Evolutionary conservation across 1,284 basidiomycete genomes (phyloP).

Genomic region (Salmacisia buchloeana): DNA sequence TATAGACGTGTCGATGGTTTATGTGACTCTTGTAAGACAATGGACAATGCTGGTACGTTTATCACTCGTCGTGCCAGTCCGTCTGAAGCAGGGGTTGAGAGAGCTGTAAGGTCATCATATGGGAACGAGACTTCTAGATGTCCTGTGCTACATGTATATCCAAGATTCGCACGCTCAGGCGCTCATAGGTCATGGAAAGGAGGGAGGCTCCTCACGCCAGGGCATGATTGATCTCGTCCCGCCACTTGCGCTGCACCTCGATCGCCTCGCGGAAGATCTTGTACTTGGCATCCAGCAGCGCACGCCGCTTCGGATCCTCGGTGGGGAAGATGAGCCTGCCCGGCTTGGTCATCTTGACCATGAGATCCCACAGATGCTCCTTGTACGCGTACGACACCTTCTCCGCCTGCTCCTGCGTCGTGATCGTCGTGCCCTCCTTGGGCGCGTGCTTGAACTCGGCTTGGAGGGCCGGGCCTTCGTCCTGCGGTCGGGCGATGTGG

Average conservation of each 20-base stretch:
- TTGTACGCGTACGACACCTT: slow-evolving; percentile 59
- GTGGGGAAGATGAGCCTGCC: slow-evolving; percentile 69
- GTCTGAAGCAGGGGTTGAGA: too few species aligned
- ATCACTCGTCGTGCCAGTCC: too few species aligned
- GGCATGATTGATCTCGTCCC: slow-evolving; percentile 31
- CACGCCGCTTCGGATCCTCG: slow-evolving; percentile 61
- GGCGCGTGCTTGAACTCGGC: slow-evolving; percentile 24
- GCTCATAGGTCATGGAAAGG: too few species aligned
- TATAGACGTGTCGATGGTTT: too few species aligned
- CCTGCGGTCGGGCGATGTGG: slow-evolving; percentile 53
- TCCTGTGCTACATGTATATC: too few species aligned
- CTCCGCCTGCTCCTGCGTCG: slow-evolving; percentile 54
- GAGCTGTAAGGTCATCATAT: too few species aligned
- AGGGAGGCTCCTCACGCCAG: too few species aligned
- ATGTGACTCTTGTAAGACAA: too few species aligned
- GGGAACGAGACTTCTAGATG: too few species aligned
- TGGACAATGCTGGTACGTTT: too few species aligned
- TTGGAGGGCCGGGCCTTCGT: not conserved
- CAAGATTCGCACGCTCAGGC: not conserved
- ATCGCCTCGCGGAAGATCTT: slow-evolving; percentile 84
- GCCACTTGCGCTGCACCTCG: slow-evolving; percentile 78
- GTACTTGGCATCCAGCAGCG: slow-evolving; percentile 80
- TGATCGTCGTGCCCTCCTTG: slow-evolving; percentile 36
- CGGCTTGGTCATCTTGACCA: slow-evolving; percentile 88
- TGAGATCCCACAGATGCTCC: slow-evolving; percentile 78